Evolutionary conservation across 2,329 filamentous ascomycete genomes (phyloP).

Genomic region (Cordyceps cicadae): DNA sequence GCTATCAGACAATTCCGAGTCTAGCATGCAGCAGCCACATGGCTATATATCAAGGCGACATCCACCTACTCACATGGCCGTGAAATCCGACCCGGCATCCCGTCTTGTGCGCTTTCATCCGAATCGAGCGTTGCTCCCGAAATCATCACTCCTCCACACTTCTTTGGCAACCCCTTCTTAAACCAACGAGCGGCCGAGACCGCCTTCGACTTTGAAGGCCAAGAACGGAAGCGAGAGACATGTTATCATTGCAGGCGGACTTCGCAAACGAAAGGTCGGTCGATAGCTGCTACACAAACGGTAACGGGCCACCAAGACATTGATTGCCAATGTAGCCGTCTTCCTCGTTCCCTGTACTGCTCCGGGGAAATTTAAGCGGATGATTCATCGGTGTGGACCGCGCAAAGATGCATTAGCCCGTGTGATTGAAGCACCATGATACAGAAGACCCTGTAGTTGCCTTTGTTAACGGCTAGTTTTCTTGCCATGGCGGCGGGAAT

Average conservation of each 20-base stretch:
- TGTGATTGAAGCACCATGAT: background rate
- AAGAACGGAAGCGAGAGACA: background rate
- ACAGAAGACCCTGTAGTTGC: background rate
- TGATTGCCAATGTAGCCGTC: background rate
- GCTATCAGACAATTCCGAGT: background rate
- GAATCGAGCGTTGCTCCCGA: background rate
- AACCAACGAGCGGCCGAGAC: background rate
- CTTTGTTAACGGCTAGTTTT: background rate
- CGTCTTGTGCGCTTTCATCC: background rate
- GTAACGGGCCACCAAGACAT: background rate
- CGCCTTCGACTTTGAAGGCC: background rate
- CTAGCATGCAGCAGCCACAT: constrained; percentile 1
- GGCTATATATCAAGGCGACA: background rate
- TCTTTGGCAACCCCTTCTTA: background rate
- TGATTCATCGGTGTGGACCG: background rate
- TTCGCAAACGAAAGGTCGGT: background rate
- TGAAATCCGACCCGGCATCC: background rate
- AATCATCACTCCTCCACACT: background rate
- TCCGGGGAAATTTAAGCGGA: background rate
- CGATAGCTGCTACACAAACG: background rate
- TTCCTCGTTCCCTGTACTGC: background rate
- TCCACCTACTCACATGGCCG: background rate
- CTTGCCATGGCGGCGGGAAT: background rate
- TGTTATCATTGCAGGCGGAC: background rate
- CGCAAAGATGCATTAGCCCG: background rate